phyloP scores from a whole-genome alignment of 768 basidiomycete genomes.

The Tremella yokohamensis region DNA sequence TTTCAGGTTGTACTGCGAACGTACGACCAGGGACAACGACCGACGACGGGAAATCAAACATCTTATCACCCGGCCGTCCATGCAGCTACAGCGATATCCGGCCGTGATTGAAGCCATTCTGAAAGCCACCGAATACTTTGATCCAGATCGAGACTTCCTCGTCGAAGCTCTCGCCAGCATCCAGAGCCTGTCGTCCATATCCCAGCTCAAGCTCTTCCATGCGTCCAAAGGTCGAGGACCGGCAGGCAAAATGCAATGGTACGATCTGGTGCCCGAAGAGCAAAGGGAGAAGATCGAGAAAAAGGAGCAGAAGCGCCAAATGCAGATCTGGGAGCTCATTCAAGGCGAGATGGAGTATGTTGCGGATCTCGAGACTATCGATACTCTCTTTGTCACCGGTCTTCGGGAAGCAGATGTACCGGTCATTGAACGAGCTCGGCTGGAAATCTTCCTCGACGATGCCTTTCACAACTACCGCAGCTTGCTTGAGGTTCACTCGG shows the following conservation, averaged over 20 bases:
- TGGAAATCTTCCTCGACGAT: conserved; percentile 82
- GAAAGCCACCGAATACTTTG: conserved; percentile 73
- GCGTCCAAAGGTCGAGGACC: conserved; percentile 77
- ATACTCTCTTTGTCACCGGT: conserved; percentile 67
- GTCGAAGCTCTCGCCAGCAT: conserved; percentile 80
- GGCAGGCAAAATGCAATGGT: conserved; percentile 82
- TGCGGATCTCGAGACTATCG: conserved; percentile 81
- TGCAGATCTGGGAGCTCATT: conserved; percentile 92
- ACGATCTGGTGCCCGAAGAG: conserved; percentile 74
- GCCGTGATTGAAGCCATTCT: conserved; percentile 79
- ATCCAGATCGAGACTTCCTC: conserved; percentile 77
- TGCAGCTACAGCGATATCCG: conserved; percentile 80
- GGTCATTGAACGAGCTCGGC: conserved; percentile 58
- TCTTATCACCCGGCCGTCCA: conserved; percentile 72
- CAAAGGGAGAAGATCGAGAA: conserved; percentile 62
- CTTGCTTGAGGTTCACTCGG: conserved; percentile 48
- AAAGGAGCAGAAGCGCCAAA: conserved; percentile 75
- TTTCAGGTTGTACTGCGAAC: conserved; percentile 72
- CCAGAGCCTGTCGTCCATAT: conserved; percentile 71
- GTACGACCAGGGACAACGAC: conserved; percentile 59
- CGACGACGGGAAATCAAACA: conserved; percentile 70
- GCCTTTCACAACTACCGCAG: conserved; percentile 86
- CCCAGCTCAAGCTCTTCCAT: conserved; percentile 85
- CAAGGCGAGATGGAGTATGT: conserved; percentile 95
- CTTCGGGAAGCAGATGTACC: conserved; percentile 53